A percentile compares a stretch with the other conserved stretches of the same genome.
phyloP scores from a whole-genome alignment of 2,329 filamentous ascomycete species.

The Aspergillus awamori region DNA sequence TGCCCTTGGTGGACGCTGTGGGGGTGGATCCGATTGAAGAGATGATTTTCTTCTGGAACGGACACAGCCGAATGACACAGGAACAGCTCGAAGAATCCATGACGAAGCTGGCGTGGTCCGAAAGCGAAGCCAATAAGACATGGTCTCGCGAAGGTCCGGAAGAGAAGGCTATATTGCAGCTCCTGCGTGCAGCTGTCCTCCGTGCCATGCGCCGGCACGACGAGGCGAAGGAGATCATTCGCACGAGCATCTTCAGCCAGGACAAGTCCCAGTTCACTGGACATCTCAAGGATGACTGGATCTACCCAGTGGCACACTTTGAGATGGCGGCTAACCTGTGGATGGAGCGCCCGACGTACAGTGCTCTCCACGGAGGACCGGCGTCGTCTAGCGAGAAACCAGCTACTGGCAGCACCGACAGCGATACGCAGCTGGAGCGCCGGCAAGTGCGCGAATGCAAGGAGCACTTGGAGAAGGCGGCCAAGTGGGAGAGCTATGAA shows the following conservation, averaged over 20 bases:
- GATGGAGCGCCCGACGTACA: conserved; percentile 60
- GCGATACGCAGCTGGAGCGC: conserved; percentile 29
- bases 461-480: conserved; percentile 59
- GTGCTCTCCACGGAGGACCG: conserved; percentile 34
- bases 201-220: conserved; percentile 64
- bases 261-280: conserved; percentile 58
- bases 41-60: conserved; percentile 94
- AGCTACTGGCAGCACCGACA: conserved; percentile 13
- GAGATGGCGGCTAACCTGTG: conserved; percentile 83
- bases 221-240: conserved; percentile 67
- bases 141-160: conserved; percentile 59
- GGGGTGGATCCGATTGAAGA: conserved; percentile 81
- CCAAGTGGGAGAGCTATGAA: conserved; percentile 64
- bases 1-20: conserved; percentile 76
- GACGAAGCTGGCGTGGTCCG: conserved; percentile 66
- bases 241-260: conserved; percentile 64
- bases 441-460: conserved; percentile 56
- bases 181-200: conserved; percentile 68
- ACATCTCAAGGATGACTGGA: conserved; percentile 58
- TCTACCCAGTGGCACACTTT: conserved; percentile 76
- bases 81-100: conserved; percentile 67
- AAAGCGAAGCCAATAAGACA: conserved; percentile 59
- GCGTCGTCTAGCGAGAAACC: not conserved
- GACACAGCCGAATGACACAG: conserved; percentile 75
- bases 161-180: conserved; percentile 65